phyloP scores from a whole-genome alignment of 2,329 filamentous ascomycete species.

The Epichloe amarillans region DNA sequence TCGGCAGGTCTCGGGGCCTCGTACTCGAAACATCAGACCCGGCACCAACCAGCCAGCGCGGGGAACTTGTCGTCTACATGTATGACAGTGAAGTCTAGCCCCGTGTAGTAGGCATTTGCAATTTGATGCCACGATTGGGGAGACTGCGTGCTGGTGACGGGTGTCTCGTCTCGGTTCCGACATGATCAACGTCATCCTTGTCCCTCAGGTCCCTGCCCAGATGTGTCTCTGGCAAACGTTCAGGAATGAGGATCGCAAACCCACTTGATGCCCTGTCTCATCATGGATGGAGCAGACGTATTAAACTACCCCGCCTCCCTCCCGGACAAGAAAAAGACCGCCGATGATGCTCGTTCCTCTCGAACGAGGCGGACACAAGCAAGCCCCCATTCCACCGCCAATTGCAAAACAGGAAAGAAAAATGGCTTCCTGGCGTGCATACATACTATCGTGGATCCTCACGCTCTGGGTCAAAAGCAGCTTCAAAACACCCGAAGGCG shows the following conservation, averaged over 20 bases:
- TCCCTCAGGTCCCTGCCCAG: too few relatives aligned
- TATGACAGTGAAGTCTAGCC: not conserved
- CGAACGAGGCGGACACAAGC: too few relatives aligned
- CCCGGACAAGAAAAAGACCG: too few relatives aligned
- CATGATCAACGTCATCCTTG: too few relatives aligned
- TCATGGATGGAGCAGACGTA: not conserved
- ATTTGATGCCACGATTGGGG: not conserved
- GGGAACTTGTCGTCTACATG: not conserved
- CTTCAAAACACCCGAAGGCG: slow-evolving; percentile 13
- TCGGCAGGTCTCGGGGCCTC: not conserved
- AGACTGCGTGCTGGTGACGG: not conserved
- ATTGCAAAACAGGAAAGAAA: not conserved
- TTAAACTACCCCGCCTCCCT: not conserved
- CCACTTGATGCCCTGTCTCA: too few relatives aligned
- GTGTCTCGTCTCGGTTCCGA: not conserved
- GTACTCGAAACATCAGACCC: not conserved
- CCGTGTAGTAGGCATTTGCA: not conserved
- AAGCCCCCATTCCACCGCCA: not conserved
- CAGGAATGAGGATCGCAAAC: too few relatives aligned
- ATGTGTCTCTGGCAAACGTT: too few relatives aligned
- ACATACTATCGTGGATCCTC: slow-evolving; percentile 15
- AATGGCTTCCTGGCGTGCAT: slow-evolving; percentile 16
- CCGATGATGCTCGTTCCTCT: too few relatives aligned
- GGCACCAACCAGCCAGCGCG: not conserved
- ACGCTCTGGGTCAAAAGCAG: slow-evolving; percentile 15